Conservation (phyloP, 805 yeast genomes). For the Tetrapisispora phaffii region DNA sequence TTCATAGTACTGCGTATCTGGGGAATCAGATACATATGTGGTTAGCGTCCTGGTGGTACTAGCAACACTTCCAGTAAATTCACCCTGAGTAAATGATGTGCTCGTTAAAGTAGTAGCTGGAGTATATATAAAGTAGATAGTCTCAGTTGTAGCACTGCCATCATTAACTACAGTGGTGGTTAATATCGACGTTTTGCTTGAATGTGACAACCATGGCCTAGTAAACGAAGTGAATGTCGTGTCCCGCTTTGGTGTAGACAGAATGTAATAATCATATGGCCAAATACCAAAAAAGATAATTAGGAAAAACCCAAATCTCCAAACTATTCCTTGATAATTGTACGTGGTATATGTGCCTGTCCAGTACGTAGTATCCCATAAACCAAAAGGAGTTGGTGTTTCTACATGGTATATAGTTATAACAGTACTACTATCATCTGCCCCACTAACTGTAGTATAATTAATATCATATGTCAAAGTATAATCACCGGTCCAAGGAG, state of each 20-base stretch:
- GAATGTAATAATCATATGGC: background rate
- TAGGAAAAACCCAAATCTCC: background rate
- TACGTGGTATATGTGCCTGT: background rate
- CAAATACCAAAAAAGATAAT: constrained; percentile 2
- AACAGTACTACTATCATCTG: background rate
- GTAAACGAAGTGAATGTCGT: background rate
- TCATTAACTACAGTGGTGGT: background rate
- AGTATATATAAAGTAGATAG: background rate
- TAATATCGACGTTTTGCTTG: background rate
- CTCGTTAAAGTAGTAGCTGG: background rate
- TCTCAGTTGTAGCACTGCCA: background rate
- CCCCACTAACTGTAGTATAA: background rate
- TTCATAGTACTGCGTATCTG: background rate
- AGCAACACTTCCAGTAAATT: background rate
- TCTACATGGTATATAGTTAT: constrained; percentile 6
- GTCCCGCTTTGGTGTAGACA: background rate
- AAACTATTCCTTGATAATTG: background rate
- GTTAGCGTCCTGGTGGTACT: background rate
- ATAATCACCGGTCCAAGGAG: background rate
- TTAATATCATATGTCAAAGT: constrained; percentile 1
- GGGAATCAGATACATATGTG: background rate
- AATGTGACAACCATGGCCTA: background rate
- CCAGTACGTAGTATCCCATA: background rate
- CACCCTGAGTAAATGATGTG: background rate
- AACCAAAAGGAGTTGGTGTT: constrained; percentile 2